A percentile compares a stretch with the other conserved stretches of the same genome.
phyloP scores from a whole-genome alignment of 306 rosid species.

The Potentilla sterilis region DNA sequence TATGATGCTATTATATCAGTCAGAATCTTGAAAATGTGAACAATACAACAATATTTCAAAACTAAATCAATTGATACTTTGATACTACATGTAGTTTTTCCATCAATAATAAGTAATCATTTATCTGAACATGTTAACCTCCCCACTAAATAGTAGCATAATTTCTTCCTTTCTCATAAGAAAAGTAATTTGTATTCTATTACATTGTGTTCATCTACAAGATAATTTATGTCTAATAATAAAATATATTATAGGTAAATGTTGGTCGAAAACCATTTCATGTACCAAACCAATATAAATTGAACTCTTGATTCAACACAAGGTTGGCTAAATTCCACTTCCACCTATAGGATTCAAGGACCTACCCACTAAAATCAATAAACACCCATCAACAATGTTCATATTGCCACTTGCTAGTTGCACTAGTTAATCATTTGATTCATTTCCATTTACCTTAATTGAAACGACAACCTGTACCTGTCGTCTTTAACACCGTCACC shows the following conservation, averaged over 20 bases:
- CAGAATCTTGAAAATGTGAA: not conserved
- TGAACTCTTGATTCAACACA: not conserved
- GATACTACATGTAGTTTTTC: not conserved
- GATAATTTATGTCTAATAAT: too few relatives aligned
- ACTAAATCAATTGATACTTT: not conserved
- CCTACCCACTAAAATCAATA: not conserved
- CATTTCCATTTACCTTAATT: not conserved
- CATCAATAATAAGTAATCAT: not conserved
- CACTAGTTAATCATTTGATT: not conserved
- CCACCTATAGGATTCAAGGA: not conserved
- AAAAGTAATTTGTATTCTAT: not conserved
- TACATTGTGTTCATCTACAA: too few relatives aligned
- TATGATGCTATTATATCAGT: not conserved
- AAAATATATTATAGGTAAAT: not conserved
- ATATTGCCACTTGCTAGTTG: not conserved
- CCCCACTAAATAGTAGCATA: not conserved
- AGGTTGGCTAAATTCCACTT: not conserved
- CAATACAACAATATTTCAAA: not conserved
- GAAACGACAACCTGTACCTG: not conserved
- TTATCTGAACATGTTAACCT: too few relatives aligned
- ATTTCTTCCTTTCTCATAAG: not conserved
- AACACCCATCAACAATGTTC: not conserved
- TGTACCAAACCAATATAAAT: not conserved
- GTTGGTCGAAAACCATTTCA: not conserved
- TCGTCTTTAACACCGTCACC: conserved; percentile 10